Evolutionary conservation across 176 grass and related monocot genomes (phyloP).

Genomic region (Phragmites australis): DNA sequence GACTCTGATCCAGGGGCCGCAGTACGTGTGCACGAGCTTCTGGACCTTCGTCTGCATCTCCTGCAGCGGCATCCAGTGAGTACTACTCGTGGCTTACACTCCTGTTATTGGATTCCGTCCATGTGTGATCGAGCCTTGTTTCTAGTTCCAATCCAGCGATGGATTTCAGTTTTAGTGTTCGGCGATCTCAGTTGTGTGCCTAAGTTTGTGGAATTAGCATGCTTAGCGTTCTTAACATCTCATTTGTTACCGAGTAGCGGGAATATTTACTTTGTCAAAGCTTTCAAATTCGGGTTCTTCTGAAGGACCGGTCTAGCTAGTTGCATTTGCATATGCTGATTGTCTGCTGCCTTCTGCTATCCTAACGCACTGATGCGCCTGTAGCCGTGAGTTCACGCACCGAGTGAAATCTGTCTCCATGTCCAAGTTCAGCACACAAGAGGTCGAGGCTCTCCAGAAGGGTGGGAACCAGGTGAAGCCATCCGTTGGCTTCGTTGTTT

Average conservation of each 20-base stretch:
- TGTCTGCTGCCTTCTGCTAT: not conserved
- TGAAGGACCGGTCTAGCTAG: not conserved
- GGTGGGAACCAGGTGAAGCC: constrained; percentile 82
- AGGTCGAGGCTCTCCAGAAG: constrained; percentile 80
- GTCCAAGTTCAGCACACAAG: constrained; percentile 73
- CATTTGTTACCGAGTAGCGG: not conserved
- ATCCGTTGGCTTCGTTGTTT: constrained; percentile 6
- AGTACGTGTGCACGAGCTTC: constrained; percentile 91
- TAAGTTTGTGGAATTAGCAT: not conserved
- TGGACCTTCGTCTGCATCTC: constrained; percentile 91
- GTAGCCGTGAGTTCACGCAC: constrained; percentile 91
- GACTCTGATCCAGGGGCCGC: constrained; percentile 70
- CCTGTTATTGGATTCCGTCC: not conserved
- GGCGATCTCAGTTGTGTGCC: not conserved
- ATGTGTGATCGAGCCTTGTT: not conserved
- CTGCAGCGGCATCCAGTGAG: constrained; percentile 97
- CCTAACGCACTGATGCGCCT: constrained; percentile 23
- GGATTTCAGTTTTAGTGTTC: not conserved
- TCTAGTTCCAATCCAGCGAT: not conserved
- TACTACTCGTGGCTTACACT: not conserved
- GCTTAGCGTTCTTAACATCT: too few species aligned
- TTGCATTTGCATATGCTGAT: not conserved
- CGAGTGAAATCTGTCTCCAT: constrained; percentile 91
- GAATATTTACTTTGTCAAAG: not conserved
- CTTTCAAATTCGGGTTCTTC: not conserved